Evolutionary conservation across 108 stramenopile species (phyloP).

Genomic region (Stephanodiscus triporus): DNA sequence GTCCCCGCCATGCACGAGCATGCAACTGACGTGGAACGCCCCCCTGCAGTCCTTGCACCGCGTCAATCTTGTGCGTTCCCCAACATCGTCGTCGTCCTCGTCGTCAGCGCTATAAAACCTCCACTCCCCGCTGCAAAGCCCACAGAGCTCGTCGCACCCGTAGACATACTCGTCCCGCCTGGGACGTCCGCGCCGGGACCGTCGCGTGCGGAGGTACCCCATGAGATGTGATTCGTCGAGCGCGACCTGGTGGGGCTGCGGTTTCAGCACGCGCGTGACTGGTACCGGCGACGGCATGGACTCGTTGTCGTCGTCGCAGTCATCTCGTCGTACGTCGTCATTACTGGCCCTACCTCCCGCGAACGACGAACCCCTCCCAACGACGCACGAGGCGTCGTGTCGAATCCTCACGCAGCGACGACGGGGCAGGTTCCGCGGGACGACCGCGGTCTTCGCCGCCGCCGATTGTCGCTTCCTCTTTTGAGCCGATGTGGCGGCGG

Average conservation of each 20-base stretch:
- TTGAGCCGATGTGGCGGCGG: not conserved
- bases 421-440: conserved; percentile 4
- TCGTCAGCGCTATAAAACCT: not conserved
- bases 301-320: too few species aligned
- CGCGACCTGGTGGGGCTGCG: conserved; percentile 13
- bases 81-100: conserved; percentile 2
- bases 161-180: conserved; percentile 31
- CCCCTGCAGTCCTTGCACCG: conserved; percentile 42
- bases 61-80: conserved; percentile 3
- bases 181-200: conserved; percentile 27
- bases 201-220: conserved; percentile 15
- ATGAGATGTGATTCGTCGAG: not conserved
- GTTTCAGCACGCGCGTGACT: not conserved
- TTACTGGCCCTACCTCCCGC: too few species aligned
- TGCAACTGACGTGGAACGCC: conserved; percentile 42
- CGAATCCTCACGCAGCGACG: not conserved
- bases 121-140: conserved; percentile 34
- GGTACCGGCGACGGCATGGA: conserved; percentile 3
- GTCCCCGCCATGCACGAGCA: conserved; percentile 25
- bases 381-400: not conserved
- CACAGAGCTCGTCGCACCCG: conserved; percentile 32
- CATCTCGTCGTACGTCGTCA: not conserved
- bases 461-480: not conserved
- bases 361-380: too few species aligned
- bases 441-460: not conserved